Percentiles rank a stretch among this genome's conserved stretches.
phyloP scores from a whole-genome alignment of 345 rosid species.

The Eucalyptus coolabah region DNA sequence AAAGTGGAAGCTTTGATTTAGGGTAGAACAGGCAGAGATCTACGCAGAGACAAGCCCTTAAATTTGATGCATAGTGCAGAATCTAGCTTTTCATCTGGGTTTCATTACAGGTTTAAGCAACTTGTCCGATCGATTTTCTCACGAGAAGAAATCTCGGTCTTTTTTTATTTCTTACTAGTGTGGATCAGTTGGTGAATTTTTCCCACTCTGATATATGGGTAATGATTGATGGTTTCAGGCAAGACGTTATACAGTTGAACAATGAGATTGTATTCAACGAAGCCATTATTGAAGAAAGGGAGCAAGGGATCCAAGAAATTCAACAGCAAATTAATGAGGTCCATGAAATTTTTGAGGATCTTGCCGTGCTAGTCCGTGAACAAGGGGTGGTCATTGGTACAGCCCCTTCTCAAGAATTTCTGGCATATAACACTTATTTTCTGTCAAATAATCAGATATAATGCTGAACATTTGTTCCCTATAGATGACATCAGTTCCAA shows the following conservation, averaged over 20 bases:
- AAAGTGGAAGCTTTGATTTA: neutral
- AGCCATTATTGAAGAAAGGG: conserved; percentile 90
- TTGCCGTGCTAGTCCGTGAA: conserved; percentile 82
- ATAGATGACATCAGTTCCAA: conserved; percentile 84
- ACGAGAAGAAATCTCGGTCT: neutral
- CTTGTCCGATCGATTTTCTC: neutral
- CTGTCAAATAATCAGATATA: neutral
- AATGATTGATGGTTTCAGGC: conserved; percentile 17
- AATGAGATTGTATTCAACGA: conserved; percentile 91
- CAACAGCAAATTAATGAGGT: conserved; percentile 97
- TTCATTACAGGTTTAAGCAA: neutral
- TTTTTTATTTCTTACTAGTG: neutral
- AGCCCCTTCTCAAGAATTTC: neutral
- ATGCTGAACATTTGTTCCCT: neutral
- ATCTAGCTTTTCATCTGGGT: neutral
- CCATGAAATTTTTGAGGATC: conserved; percentile 85
- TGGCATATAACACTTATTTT: neutral
- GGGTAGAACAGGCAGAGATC: neutral
- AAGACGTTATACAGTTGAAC: conserved; percentile 70
- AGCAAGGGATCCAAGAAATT: conserved; percentile 86
- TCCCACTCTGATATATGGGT: neutral
- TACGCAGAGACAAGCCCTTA: neutral
- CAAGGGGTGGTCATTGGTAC: conserved; percentile 83
- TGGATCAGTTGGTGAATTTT: neutral
- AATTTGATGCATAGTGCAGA: neutral